These are phyloP conservation scores for Botryotinia convoluta DNA, from an alignment of 2,329 filamentous ascomycete genomes.

Conservation along the genomic window DNA sequence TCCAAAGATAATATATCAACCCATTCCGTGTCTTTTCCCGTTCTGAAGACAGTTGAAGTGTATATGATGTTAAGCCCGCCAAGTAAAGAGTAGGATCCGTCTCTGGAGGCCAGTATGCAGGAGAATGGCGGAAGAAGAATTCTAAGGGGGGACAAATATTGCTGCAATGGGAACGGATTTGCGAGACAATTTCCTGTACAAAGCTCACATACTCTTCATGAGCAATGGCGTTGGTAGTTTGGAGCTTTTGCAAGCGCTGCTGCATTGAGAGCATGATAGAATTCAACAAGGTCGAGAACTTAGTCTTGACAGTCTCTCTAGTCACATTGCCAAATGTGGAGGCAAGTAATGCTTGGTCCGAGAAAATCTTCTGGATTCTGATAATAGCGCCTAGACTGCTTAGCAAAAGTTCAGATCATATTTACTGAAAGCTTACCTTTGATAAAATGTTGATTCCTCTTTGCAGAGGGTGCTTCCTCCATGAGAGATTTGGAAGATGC, in stretches of 20 bases:
- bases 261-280: slow-evolving; percentile 33
- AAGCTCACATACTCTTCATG: slow-evolving; percentile 31
- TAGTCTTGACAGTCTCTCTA: slow-evolving; percentile 21
- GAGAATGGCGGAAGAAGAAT: slow-evolving; percentile 33
- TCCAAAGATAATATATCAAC: slow-evolving; percentile 36
- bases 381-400: slow-evolving; percentile 1
- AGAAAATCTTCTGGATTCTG: slow-evolving; percentile 20
- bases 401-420: neutral
- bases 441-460: slow-evolving; percentile 12
- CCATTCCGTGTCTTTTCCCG: slow-evolving; percentile 26
- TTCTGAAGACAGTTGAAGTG: slow-evolving; percentile 28
- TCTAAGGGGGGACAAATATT: slow-evolving; percentile 31
- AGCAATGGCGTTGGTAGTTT: slow-evolving; percentile 20
- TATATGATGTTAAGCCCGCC: slow-evolving; percentile 35
- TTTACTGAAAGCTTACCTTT: neutral
- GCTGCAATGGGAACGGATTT: slow-evolving; percentile 32
- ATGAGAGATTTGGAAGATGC: neutral
- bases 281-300: slow-evolving; percentile 30
- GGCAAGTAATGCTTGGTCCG: slow-evolving; percentile 22
- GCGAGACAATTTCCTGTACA: slow-evolving; percentile 28
- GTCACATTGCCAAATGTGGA: slow-evolving; percentile 18
- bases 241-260: slow-evolving; percentile 27
- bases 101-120: slow-evolving; percentile 34
- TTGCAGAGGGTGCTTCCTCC: neutral
- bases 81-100: slow-evolving; percentile 34